phyloP scores from a whole-genome alignment of 139 green algal genomes.

The Protoeuglena noctilucae region DNA sequence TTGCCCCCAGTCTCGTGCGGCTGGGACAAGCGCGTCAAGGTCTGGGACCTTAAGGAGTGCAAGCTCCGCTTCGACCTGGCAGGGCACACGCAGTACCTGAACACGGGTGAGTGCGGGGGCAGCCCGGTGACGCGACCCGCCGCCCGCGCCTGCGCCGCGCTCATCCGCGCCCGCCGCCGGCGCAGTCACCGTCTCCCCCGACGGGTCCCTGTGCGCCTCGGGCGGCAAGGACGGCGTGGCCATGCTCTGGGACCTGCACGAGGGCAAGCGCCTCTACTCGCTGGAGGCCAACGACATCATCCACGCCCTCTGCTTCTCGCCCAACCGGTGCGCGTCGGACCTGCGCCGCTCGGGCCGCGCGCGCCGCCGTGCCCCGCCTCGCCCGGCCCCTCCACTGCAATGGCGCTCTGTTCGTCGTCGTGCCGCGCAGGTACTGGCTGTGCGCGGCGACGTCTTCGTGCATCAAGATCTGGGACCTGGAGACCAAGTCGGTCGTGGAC shows the following conservation, averaged over 20 bases:
- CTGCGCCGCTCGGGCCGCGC: no score
- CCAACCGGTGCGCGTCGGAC: no score
- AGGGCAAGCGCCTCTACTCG: constrained; percentile 97
- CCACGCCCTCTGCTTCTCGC: constrained; percentile 91
- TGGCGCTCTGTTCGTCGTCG: no score
- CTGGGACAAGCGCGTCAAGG: constrained; percentile 98
- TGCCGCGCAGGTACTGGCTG: constrained; percentile 99
- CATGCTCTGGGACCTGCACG: constrained; percentile 98
- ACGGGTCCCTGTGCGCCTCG: constrained; percentile 96
- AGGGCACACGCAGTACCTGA: constrained; percentile 90
- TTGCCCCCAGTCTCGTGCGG: constrained; percentile 91
- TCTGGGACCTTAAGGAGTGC: constrained; percentile 97
- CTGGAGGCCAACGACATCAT: constrained; percentile 96
- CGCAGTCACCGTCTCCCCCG: constrained; percentile 96
- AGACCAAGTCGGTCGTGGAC: constrained; percentile 89
- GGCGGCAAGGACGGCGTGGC: constrained; percentile 92
- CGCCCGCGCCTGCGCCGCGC: no score
- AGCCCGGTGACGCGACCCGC: no score
- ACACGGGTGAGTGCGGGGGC: constrained; percentile 36
- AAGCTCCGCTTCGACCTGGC: constrained; percentile 94
- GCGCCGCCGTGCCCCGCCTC: no score
- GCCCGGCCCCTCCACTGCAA: no score
- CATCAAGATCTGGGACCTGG: constrained; percentile 96
- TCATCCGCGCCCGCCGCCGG: no score
- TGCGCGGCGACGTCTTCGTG: constrained; percentile 79